Base-by-base conservation (phyloP, 805 yeast genomes). In the Metschnikowia cerradonensis region DNA sequence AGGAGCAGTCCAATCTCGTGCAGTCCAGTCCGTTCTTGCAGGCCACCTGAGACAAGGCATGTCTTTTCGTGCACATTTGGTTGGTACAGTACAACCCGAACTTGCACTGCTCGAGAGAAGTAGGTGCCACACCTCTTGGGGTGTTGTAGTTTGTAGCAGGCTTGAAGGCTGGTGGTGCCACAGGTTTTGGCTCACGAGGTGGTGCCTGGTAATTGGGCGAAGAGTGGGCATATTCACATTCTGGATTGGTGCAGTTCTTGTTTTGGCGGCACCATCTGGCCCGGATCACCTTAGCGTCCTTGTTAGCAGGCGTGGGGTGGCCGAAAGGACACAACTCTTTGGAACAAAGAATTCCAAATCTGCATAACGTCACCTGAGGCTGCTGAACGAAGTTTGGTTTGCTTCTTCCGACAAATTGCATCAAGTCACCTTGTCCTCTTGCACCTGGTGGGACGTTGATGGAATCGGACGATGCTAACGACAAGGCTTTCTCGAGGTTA, bases 271-370 rank as follows among this genome's bases (percentile, higher is more conserved):
- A 90, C 96, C 96, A 88, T 57, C 82, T 85, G 44, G 80, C 70
- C 15, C 78, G 77, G 14, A 79, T 72, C 38, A 90, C 88, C 59
- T 83, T 81, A 30, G 90, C 90, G 54, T 79, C 82, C 54, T 77
- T 80, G 68, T 86, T 88, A 15, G 89, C 86, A 1, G 95, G 94
- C 0, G 96, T 88, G 41, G 97, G 96, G 64, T 90, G 97, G 23
- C 90, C 96, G 71, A 84, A 89, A 30, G 90, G 89, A 72, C 97
- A 90, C 54, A 81, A 70, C 54, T 83, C 89, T 61, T 87, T 88
- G 22, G 88, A 75, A 68, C 97, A 90, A 37, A 81, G 67, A 22
- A 77, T 73, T 45, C 92, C 94, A 67, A 81, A 90, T 64, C 86
- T 87, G 73, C 97, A 90, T 35, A 85, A 62, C 36, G 74, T 65